Evolutionary conservation across 2,329 filamentous ascomycete species (phyloP), one percentile per base, ranked within the genome.

Genomic region (Penicillium sp.): DNA sequence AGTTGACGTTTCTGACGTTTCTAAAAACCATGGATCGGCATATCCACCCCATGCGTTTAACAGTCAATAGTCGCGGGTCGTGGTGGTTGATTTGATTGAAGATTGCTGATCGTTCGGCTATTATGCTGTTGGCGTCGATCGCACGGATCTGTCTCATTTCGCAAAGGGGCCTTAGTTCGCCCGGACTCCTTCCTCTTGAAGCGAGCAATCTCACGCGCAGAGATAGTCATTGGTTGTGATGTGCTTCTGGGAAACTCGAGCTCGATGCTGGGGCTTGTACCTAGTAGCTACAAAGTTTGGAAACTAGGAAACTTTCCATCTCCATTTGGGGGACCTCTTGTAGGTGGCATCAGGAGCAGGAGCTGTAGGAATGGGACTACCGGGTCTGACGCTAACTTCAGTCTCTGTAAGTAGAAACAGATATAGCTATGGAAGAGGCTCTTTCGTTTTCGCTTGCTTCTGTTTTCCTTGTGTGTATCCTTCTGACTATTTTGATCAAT

Each of bases 41-140:
- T 59, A 6, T 31, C 31, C 31, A 10, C 8, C 31, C 31, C 31
- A 58, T 54, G 55, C 57, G 45, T 58, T 52, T 57, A 57, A 58
- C 48, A 57, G 55, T 53, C 48, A 41, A 8, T 31, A 10, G 38
- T 57, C 55, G 55, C 61, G 55, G 57, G 54, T 59, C 55, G 56
- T 57, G 39, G 38, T 63, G 65, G 65, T 64, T 64, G 45, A 57
- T 69, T 70, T 70, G 57, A 67, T 68, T 67, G 61, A 66, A 59
- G 63, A 66, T 63, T 67, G 68, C 68, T 63, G 70, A 71, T 71
- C 69, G 47, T 63, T 67, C 60, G 61, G 61, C 53, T 66, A 54
- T 56, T 63, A 34, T 52, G 42, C 49, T 62, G 53, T 54, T 42
- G 51, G 52, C 51, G 58, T 43, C 61, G 60, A 68, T 69, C 63